Conservation (phyloP, 1,284 basidiomycete genomes). For the Tilletiopsis washingtonensis region DNA sequence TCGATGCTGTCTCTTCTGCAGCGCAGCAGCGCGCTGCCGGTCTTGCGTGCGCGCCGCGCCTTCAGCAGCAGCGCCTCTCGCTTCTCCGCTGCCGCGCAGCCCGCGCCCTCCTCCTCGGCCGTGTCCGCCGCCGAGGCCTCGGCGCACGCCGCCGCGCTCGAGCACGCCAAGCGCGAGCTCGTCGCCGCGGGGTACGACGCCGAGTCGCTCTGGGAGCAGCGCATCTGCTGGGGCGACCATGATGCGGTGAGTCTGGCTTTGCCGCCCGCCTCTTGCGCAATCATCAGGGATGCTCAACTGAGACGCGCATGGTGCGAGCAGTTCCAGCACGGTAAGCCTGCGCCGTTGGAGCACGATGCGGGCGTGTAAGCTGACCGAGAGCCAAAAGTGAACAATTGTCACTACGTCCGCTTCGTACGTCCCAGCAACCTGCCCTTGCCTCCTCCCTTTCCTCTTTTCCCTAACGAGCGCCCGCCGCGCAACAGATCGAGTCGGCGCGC, state of each 20-base stretch:
- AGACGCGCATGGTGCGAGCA: not conserved
- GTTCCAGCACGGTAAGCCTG: constrained; percentile 4
- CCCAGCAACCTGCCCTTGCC: no score
- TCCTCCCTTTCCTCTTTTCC: no score
- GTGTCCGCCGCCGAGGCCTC: not conserved
- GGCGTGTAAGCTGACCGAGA: not conserved
- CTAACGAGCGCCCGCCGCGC: no score
- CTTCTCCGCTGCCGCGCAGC: no score
- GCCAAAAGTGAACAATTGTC: constrained; percentile 7
- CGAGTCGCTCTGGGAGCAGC: not conserved
- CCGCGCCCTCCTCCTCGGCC: no score
- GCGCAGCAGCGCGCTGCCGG: no score
- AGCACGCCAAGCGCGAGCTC: not conserved
- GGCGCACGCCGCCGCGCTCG: not conserved
- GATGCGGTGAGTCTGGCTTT: constrained; percentile 2
- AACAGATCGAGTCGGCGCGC: constrained; percentile 4
- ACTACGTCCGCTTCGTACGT: constrained; percentile 9
- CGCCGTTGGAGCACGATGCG: not conserved
- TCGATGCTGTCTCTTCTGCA: no score
- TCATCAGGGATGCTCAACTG: not conserved
- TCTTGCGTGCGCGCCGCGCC: no score
- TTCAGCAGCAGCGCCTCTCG: no score
- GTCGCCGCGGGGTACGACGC: not conserved
- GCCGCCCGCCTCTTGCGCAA: not conserved
- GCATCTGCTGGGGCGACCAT: constrained; percentile 10